Evolutionary conservation across 805 yeast genomes (phyloP), one percentile per base, ranked within the genome.

Genomic region (Candida hispaniensis): DNA sequence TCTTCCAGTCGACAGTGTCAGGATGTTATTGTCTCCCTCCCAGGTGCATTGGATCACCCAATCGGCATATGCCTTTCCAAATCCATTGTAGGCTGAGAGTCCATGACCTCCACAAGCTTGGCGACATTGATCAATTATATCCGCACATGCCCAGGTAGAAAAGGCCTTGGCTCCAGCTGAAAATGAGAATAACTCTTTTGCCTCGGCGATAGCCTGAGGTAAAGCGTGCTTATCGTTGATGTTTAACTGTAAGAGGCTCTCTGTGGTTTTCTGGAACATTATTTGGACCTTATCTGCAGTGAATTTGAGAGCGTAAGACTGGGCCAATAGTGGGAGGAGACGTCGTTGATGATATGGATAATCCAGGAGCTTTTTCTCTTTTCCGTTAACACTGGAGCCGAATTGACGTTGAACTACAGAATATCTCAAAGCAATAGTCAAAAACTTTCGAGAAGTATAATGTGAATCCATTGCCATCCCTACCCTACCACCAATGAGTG

Each of bases 91-190:
- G 11, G 85, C 73, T 13, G 93, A 82, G 60, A 85, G 86, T 22
- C 95, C 96, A 58, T 81, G 94, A 15, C 96, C 95, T 56, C 96
- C 95, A 60, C 94, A 85, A 2, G 93, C 68, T 59, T 85, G 95
- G 59, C 96, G 72, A 43, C 85, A 71, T 60, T 83, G 86, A 52
- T 83, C 93, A 51, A 85, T 85, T 47, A 79, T 64, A 42, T 69
- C 70, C 20, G 86, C 75, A 20, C 82, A 71, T 22, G 74, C 64
- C 95, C 95, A 86, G 18, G 96, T 86, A 43, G 78, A 73, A 18
- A 93, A 74, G 2, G 94, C 83, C 58, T 85, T 85, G 52, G 83
- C 67, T 20, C 93, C 76, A 4, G 91, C 94, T 18, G 93, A 78
- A 36, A 79, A 75, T 20, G 82, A 76, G 56, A 86, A 86, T 40